A percentile compares a stretch with the other conserved stretches of the same genome.
phyloP scores from a whole-genome alignment of 2,329 filamentous ascomycete genomes.

The Elsinoe perseae region DNA sequence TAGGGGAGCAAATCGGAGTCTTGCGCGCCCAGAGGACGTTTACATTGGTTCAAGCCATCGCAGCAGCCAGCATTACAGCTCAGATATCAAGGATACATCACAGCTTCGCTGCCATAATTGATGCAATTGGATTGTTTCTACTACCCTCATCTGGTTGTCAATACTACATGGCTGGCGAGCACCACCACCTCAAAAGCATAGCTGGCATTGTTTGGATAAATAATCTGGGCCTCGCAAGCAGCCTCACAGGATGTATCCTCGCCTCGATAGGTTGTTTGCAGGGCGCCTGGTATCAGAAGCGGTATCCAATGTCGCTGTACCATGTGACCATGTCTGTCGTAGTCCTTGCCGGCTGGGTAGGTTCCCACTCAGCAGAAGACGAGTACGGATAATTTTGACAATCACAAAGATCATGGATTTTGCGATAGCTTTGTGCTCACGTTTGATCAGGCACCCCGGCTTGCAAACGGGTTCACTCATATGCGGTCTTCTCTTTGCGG shows the following conservation, averaged over 20 bases:
- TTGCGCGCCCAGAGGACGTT: too few relatives aligned
- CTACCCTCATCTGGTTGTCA: too few relatives aligned
- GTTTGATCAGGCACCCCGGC: too few relatives aligned
- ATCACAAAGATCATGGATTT: neutral
- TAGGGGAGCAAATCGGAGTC: too few relatives aligned
- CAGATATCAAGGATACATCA: too few relatives aligned
- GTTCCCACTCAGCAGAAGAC: neutral
- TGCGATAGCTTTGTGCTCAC: neutral
- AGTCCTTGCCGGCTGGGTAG: neutral
- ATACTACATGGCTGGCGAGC: too few relatives aligned
- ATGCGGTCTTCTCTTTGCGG: neutral
- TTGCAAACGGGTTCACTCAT: too few relatives aligned
- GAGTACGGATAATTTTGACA: neutral
- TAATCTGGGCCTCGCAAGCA: neutral
- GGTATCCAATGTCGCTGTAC: neutral
- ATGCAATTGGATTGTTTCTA: too few relatives aligned
- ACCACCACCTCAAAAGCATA: too few relatives aligned
- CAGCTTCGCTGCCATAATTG: too few relatives aligned
- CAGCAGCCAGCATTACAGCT: too few relatives aligned
- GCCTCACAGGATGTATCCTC: neutral
- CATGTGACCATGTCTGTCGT: neutral
- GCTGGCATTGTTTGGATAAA: neutral
- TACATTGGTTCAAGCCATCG: too few relatives aligned
- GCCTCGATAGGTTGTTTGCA: neutral
- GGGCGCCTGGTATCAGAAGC: neutral